These are phyloP conservation scores for Diplodia intermedia DNA, from an alignment of 2,329 filamentous ascomycete species.

Conservation along the genomic window DNA sequence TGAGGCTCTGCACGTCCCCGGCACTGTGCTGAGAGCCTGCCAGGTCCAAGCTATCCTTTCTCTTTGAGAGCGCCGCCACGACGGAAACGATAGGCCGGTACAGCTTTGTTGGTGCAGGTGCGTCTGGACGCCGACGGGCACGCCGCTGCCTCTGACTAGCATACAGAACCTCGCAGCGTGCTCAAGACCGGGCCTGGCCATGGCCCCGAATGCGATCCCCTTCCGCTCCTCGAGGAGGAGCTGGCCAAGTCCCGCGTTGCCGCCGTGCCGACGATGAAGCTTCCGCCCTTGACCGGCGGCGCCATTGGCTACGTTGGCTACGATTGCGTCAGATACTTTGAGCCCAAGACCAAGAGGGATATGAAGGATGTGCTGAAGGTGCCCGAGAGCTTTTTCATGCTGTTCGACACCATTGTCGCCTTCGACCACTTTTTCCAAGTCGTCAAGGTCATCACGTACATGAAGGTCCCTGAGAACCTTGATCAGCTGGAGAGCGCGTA, in stretches of 20 bases:
- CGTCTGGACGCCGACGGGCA: constrained; percentile 42
- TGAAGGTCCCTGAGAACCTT: constrained; percentile 66
- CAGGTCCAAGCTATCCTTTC: constrained; percentile 78
- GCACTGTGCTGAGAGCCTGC: constrained; percentile 30
- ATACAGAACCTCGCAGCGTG: constrained; percentile 71
- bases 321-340: constrained; percentile 96
- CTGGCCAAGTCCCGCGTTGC: constrained; percentile 80
- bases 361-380: constrained; percentile 88
- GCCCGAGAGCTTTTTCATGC: constrained; percentile 95
- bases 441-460: constrained; percentile 91
- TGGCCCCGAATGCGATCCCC: constrained; percentile 82
- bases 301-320: constrained; percentile 97
- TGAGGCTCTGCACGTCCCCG: constrained; percentile 13
- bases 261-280: constrained; percentile 77
- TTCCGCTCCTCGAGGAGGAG: constrained; percentile 82
- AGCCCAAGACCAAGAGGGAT: constrained; percentile 90
- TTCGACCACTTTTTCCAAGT: constrained; percentile 95
- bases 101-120: constrained; percentile 87
- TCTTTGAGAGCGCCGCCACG: constrained; percentile 92
- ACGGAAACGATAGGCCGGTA: constrained; percentile 94
- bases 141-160: constrained; percentile 12
- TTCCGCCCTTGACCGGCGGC: constrained; percentile 88
- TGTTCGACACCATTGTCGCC: constrained; percentile 92
- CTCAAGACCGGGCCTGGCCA: constrained; percentile 87
- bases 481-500: constrained; percentile 72